Evolutionary conservation across 2,329 filamentous ascomycete genomes (phyloP).

Genomic region (Talaromyces sp.): DNA sequence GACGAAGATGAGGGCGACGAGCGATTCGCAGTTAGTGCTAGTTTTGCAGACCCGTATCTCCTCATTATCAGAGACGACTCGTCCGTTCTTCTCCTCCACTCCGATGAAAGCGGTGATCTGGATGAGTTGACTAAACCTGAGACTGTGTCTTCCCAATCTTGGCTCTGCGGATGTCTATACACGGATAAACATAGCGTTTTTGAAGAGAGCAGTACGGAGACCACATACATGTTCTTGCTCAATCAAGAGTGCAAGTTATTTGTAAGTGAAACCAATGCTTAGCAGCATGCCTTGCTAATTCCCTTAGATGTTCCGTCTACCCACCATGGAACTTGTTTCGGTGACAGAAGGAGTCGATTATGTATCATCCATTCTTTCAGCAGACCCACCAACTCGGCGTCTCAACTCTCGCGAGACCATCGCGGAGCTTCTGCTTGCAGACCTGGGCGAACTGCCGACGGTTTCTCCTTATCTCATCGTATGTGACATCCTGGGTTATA

Average conservation of each 20-base stretch:
- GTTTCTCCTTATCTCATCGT: slow-evolving; percentile 79
- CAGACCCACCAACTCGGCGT: slow-evolving; percentile 67
- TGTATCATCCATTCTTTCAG: slow-evolving; percentile 70
- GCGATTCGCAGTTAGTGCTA: slow-evolving; percentile 72
- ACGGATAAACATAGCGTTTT: slow-evolving; percentile 61
- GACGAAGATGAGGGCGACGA: slow-evolving; percentile 82
- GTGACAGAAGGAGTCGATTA: slow-evolving; percentile 73
- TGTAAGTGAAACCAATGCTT: slow-evolving; percentile 51
- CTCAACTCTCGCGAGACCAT: slow-evolving; percentile 69
- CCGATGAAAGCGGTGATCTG: slow-evolving; percentile 76
- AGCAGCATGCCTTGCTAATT: neutral
- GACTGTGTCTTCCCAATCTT: slow-evolving; percentile 61
- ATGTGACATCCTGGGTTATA: slow-evolving; percentile 34
- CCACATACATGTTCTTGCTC: slow-evolving; percentile 71
- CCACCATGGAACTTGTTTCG: slow-evolving; percentile 70
- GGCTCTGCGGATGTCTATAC: slow-evolving; percentile 82
- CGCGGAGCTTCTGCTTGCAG: slow-evolving; percentile 75
- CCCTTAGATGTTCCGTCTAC: slow-evolving; percentile 69
- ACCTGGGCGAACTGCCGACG: slow-evolving; percentile 72
- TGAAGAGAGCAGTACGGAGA: slow-evolving; percentile 36
- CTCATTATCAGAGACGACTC: slow-evolving; percentile 79
- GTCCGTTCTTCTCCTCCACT: slow-evolving; percentile 73
- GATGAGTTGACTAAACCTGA: slow-evolving; percentile 72
- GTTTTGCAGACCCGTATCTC: slow-evolving; percentile 82
- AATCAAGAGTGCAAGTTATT: slow-evolving; percentile 70